Evolutionary conservation across 1,284 basidiomycete genomes (phyloP).

Genomic region (Hemileia vastatrix): DNA sequence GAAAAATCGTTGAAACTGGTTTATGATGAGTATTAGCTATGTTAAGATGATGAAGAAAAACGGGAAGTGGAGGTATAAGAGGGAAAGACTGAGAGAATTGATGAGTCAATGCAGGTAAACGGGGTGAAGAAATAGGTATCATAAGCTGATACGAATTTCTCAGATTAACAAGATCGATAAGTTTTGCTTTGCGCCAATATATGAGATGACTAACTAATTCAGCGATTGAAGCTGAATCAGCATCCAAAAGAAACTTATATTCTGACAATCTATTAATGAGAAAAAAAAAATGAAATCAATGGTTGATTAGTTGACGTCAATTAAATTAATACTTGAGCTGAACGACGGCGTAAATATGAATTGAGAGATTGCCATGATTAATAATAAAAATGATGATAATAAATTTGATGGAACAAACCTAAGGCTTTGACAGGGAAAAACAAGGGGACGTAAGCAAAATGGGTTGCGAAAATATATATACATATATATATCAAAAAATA

Average conservation of each 20-base stretch:
- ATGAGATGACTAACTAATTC: conserved; percentile 19
- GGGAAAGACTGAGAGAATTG: conserved; percentile 17
- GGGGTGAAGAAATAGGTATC: not conserved
- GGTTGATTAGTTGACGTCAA: not conserved
- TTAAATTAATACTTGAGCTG: too few relatives aligned
- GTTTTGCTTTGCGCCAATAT: conserved; percentile 21
- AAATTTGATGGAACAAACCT: not conserved
- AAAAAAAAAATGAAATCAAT: not conserved
- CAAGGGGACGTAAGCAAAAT: not conserved
- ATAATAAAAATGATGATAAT: too few relatives aligned
- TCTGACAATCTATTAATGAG: conserved; percentile 7
- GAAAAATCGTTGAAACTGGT: conserved; percentile 16
- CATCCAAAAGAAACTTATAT: conserved; percentile 20
- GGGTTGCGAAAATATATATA: too few relatives aligned
- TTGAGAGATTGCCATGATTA: too few relatives aligned
- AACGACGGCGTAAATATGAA: too few relatives aligned
- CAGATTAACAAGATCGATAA: conserved; percentile 15
- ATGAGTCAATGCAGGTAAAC: not conserved
- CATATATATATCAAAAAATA: too few relatives aligned
- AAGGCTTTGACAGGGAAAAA: not conserved
- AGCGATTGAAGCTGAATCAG: conserved; percentile 16
- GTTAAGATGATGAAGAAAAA: too few relatives aligned
- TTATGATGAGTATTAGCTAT: too few relatives aligned
- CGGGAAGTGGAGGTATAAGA: conserved; percentile 14
- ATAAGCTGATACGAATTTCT: conserved; percentile 19